Evolutionary conservation across 2,329 filamentous ascomycete species (phyloP).

Genomic region (Ceratocystis harringtonii): DNA sequence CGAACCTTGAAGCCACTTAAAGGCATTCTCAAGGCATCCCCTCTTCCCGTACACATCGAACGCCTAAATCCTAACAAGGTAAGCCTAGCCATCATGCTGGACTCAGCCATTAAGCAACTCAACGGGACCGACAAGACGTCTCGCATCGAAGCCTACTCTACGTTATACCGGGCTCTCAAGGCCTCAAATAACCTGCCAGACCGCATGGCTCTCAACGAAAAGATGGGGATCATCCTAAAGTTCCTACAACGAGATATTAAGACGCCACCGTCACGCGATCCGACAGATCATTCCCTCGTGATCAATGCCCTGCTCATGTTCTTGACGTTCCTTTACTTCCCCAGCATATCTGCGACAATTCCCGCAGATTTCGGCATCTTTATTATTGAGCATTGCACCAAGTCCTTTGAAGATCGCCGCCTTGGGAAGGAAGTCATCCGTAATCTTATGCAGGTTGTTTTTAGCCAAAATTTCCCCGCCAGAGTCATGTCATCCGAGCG

Average conservation of each 20-base stretch:
- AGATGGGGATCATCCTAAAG: conserved; percentile 61
- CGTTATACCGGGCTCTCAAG: conserved; percentile 59
- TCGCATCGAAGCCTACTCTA: conserved; percentile 74
- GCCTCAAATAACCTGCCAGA: conserved; percentile 73
- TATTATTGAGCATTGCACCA: conserved; percentile 66
- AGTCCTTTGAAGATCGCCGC: conserved; percentile 50
- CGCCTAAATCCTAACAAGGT: conserved; percentile 20
- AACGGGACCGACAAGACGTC: conserved; percentile 56
- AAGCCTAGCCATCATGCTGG: conserved; percentile 57
- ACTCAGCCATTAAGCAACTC: conserved; percentile 70
- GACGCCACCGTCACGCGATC: conserved; percentile 40
- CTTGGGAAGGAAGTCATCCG: conserved; percentile 64
- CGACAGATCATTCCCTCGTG: conserved; percentile 52
- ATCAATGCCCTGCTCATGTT: conserved; percentile 67
- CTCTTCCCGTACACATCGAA: conserved; percentile 33
- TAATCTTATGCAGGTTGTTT: conserved; percentile 65
- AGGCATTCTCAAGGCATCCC: conserved; percentile 63
- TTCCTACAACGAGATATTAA: conserved; percentile 74
- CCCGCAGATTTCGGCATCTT: conserved; percentile 66
- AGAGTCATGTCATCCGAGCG: conserved; percentile 61
- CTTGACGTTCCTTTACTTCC: conserved; percentile 59
- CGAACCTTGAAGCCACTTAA: conserved; percentile 27
- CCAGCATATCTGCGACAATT: conserved; percentile 53
- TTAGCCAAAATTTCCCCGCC: conserved; percentile 60
- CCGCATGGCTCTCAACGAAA: conserved; percentile 53